A percentile compares a stretch with the other conserved stretches of the same genome.
These are phyloP conservation scores for Linum usitatissimum DNA, from an alignment of 345 rosid genomes.

Conservation along the genomic window DNA sequence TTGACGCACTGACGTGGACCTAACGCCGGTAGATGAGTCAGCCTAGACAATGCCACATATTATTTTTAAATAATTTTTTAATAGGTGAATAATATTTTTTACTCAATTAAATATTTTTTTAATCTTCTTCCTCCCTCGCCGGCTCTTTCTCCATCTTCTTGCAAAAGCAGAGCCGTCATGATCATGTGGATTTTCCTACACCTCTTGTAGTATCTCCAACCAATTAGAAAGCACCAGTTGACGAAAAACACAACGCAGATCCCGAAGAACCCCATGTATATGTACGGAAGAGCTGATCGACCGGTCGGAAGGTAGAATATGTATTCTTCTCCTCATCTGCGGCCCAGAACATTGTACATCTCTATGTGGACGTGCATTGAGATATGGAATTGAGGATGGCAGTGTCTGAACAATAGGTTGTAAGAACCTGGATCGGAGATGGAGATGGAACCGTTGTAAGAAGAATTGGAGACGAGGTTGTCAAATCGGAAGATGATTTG, in stretches of 20 bases:
- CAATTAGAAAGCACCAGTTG: constrained; percentile 21
- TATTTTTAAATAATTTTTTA: no score
- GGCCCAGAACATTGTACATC: constrained; percentile 44
- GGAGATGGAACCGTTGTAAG: constrained; percentile 15
- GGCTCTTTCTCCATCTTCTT: no score
- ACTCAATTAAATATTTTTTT: no score
- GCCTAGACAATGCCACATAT: no score
- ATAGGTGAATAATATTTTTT: no score
- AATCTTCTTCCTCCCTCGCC: no score
- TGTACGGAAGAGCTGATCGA: constrained; percentile 27
- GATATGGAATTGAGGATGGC: constrained; percentile 33
- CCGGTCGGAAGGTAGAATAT: constrained; percentile 43
- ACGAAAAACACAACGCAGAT: constrained; percentile 17
- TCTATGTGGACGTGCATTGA: constrained; percentile 45
- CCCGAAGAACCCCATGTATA: constrained; percentile 26
- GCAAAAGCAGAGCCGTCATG: constrained; percentile 36
- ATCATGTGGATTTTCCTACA: constrained; percentile 32
- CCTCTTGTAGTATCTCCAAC: constrained; percentile 22
- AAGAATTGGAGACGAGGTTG: no score
- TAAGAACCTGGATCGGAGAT: constrained; percentile 29
- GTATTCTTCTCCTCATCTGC: constrained; percentile 15
- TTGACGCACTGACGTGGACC: no score
- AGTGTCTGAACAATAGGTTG: constrained; percentile 32
- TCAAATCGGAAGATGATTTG: constrained; percentile 24
- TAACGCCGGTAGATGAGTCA: no score